Conservation (phyloP, 805 yeast genomes). For the Spathaspora boniae region DNA sequence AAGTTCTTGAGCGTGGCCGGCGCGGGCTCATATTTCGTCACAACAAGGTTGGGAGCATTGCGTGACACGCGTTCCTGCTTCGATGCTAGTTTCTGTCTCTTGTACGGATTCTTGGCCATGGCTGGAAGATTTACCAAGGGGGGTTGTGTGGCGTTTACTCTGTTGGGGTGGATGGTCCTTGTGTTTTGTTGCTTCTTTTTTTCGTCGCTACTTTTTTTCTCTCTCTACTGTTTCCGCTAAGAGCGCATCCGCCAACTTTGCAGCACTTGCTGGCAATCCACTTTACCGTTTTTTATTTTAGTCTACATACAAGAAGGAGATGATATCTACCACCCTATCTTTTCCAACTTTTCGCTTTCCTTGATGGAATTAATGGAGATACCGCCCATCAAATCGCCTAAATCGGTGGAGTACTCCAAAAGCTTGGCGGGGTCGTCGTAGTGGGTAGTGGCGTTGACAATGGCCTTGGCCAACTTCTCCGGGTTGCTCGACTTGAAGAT, state of each 20-base stretch:
- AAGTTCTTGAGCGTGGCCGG: conserved; percentile 13
- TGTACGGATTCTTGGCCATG: too few relatives aligned
- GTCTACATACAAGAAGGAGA: too few relatives aligned
- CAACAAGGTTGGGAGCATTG: conserved; percentile 7
- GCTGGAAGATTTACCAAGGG: too few relatives aligned
- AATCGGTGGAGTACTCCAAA: conserved; percentile 62
- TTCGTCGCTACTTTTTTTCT: too few relatives aligned
- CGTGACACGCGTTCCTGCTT: conserved; percentile 2
- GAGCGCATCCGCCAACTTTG: too few relatives aligned
- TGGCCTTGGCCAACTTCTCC: conserved; percentile 69
- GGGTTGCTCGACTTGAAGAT: conserved; percentile 75
- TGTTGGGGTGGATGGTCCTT: too few relatives aligned
- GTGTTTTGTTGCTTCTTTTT: too few relatives aligned
- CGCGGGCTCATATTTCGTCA: conserved; percentile 12
- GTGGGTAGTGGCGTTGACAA: conserved; percentile 74
- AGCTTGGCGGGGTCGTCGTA: conserved; percentile 58
- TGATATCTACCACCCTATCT: conserved; percentile 57
- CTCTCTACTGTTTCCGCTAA: too few relatives aligned
- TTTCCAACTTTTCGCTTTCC: conserved; percentile 44
- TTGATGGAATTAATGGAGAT: conserved; percentile 52
- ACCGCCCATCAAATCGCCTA: conserved; percentile 79
- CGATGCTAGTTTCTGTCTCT: conserved; percentile 6
- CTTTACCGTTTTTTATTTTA: too few relatives aligned
- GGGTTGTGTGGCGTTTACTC: too few relatives aligned
- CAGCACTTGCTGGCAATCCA: too few relatives aligned